Evolutionary conservation across 2,329 filamentous ascomycete species (phyloP), one percentile per base, ranked within the genome.

Genomic region (Cladosporium colombiae): DNA sequence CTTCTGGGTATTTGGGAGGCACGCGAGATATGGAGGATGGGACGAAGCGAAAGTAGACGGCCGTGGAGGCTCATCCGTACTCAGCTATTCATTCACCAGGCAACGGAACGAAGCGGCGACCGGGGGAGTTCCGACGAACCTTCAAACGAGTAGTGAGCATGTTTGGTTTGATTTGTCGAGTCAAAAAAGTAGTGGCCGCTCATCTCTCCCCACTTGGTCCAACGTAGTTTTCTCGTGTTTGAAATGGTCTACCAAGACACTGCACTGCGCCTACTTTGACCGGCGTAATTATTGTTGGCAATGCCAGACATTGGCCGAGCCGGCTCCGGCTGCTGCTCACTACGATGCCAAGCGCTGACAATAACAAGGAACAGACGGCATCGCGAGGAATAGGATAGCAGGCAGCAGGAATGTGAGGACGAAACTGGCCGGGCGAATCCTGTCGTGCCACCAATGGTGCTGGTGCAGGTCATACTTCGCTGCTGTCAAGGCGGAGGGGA

Each of bases 161-260:
- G 16, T 53, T 53, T 53, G 50, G 29, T 27, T 29, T n/a, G 50
- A 10, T 53, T 53, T 53, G 50, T 29, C 50, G 25, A 53, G 40
- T 52, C 58, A 61, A 46, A 52, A 52, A 50, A 59, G 56, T 37
- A 61, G 44, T 23, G 46, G 44, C 33, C 29, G 58, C 58, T 52
- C 58, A 61, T 61, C 58, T 21, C 29, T 61, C 60, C 60, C 60
- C 60, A 62, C 60, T 62, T 62, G 31, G 60, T 14, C n/a, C 13
- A 27, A 44, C 37, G 46, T 25, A 33, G n/a, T 55, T 55, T 62
- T 35, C 60, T 62, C 46, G 60, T 62, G 60, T 62, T 62, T 40
- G 49, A 40, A 27, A 8, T 61, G 44, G 44, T 61, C 35, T 59
- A 59, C 56, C 56, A 59, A 29, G 27, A 44, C 40, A 44, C 18